Base-by-base conservation (phyloP, 345 rosid genomes). In the Eucalyptus albens region DNA sequence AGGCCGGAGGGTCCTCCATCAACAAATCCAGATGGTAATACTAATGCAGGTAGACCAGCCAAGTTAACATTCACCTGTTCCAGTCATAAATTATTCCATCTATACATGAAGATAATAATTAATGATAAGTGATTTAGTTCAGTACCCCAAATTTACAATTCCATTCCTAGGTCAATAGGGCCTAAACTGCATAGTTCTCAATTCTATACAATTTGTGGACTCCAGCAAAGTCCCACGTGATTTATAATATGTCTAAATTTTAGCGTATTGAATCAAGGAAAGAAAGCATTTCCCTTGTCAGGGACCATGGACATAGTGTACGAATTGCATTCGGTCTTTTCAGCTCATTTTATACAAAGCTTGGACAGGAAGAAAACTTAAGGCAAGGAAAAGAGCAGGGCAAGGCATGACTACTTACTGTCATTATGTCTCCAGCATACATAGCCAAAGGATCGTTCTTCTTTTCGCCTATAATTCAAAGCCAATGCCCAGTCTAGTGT, bases 401-500 rank as follows among this genome's bases (percentile, higher is more conserved):
- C 49, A 90, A 15, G 5, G n/a, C 27, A 19, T 50, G 24, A 24
- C 33, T 86, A 86, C 92, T 92, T 92, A 97, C 99, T 15, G 99
- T 97, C 99, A 96, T 97, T 82, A 96, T 94, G 92, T 97, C 98
- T 12, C 99, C 99, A 12, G 98, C 97, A 91, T 96, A 97, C 99
- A 96, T 96, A 56, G 99, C 96, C 91, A 97, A 90, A 60, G 99
- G 99, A 93, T 97, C 99, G 55, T 96, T 89, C 89, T 92, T 97
- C 98, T 97, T 97, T 91, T 96, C 99, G 16, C 98, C 97, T 96
- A 91, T 59, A 91, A 91, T 88, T 49, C 87, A 87, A 26, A 88
- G 80, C 45, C 87, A 33, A 11, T 49, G 69, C 24, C 8, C 80
- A 88, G 88, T 85, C 50, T 5, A 37, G 31, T 82, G 51, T 50